Evolutionary conservation across 2,329 filamentous ascomycete genomes (phyloP).

Genomic region (Hypocrella siamensis): DNA sequence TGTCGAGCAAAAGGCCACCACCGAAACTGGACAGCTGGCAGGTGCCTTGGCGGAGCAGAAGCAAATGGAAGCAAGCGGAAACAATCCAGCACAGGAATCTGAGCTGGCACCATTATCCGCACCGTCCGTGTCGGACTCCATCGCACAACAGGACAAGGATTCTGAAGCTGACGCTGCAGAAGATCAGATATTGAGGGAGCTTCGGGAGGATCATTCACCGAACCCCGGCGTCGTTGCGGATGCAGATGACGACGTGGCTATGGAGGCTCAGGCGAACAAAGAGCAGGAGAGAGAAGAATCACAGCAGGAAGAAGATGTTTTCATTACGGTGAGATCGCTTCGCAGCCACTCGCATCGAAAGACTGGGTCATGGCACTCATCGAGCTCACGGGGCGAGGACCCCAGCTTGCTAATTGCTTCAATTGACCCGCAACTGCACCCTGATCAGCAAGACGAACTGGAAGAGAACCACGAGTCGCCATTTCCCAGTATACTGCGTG

Average conservation of each 20-base stretch:
- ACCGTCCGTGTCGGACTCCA: background rate
- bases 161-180: slow-evolving; percentile 5
- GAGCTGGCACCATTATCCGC: background rate
- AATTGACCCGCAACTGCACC: background rate
- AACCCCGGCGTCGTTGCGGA: slow-evolving; percentile 2
- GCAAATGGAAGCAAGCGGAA: background rate
- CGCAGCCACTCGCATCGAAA: slow-evolving; percentile 13
- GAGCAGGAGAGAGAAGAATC: background rate
- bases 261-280: slow-evolving; percentile 3
- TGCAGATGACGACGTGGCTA: background rate
- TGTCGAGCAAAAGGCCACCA: too few species aligned
- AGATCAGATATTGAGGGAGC: slow-evolving; percentile 10
- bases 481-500: slow-evolving; percentile 6
- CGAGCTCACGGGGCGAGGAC: slow-evolving; percentile 10
- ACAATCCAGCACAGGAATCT: slow-evolving; percentile 1
- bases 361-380: slow-evolving; percentile 9
- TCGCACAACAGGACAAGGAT: background rate
- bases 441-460: background rate
- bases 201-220: slow-evolving; percentile 3
- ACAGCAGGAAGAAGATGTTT: slow-evolving; percentile 9
- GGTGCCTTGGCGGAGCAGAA: too few species aligned
- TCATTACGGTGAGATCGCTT: slow-evolving; percentile 13
- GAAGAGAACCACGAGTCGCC: background rate
- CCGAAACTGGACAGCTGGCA: too few species aligned
- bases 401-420: slow-evolving; percentile 15